Evolutionary conservation across 768 basidiomycete species (phyloP).

Genomic region (Tylopilus sp.): DNA sequence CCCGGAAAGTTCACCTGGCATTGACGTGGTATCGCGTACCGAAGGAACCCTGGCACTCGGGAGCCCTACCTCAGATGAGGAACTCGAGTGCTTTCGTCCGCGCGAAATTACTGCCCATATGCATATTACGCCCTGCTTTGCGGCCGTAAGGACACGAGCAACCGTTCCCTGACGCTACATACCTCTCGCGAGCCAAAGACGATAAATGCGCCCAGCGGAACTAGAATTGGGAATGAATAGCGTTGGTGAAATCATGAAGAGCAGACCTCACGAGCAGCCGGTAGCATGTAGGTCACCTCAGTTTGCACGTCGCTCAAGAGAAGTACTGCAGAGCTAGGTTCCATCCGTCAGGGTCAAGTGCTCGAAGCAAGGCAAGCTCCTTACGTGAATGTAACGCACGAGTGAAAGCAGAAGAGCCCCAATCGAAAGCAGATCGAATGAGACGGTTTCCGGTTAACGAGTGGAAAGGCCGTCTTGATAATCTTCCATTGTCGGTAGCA

Average conservation of each 20-base stretch:
- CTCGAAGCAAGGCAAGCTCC: conserved; percentile 10
- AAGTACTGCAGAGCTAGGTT: conserved; percentile 35
- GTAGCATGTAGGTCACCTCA: conserved; percentile 44
- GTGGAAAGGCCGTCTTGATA: conserved; percentile 40
- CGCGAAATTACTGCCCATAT: conserved; percentile 28
- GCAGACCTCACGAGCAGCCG: conserved; percentile 43
- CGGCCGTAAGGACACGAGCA: background rate
- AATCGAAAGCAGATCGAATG: conserved; percentile 38
- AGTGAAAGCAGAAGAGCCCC: conserved; percentile 43
- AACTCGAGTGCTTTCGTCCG: conserved; percentile 7
- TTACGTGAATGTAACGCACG: conserved; percentile 42
- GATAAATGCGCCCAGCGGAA: conserved; percentile 47
- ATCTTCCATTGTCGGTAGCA: conserved; percentile 40
- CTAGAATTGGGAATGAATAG: conserved; percentile 28
- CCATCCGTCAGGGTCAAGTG: background rate
- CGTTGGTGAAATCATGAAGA: background rate
- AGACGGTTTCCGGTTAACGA: conserved; percentile 37
- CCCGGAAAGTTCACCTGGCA: background rate
- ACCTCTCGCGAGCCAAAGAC: conserved; percentile 52
- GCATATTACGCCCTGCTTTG: conserved; percentile 37
- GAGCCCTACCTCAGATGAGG: conserved; percentile 12
- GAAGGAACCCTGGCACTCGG: conserved; percentile 24
- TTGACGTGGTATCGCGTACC: conserved; percentile 11
- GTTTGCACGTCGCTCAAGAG: conserved; percentile 31
- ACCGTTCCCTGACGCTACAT: background rate